phyloP scores from a whole-genome alignment of 495 filamentous ascomycete species.

The Pseudomonodictys pantanalensis region DNA sequence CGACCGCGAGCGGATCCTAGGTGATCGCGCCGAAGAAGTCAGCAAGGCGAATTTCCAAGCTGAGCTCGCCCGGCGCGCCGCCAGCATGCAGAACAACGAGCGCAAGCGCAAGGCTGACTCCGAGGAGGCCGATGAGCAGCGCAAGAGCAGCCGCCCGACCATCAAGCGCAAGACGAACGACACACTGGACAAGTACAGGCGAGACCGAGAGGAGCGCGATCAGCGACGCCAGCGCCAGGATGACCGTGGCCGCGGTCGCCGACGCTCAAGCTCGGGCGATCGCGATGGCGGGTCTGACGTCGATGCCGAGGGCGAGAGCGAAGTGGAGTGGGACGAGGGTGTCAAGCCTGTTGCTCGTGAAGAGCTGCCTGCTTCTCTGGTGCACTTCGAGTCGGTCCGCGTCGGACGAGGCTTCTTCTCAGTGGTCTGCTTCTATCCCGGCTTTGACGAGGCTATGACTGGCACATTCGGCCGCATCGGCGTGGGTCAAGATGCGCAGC shows the following conservation, averaged over 20 bases:
- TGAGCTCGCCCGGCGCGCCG: constrained; percentile 71
- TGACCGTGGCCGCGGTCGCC: constrained; percentile 47
- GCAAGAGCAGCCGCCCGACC: constrained; percentile 80
- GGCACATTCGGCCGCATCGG: constrained; percentile 79
- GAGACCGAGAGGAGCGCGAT: constrained; percentile 78
- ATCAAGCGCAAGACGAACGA: constrained; percentile 48
- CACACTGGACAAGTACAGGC: constrained; percentile 74
- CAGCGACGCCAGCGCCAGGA: constrained; percentile 70
- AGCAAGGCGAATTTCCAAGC: constrained; percentile 78
- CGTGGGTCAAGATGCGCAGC: constrained; percentile 66
- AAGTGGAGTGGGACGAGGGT: constrained; percentile 68
- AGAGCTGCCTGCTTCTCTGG: constrained; percentile 64
- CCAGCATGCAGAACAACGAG: constrained; percentile 56
- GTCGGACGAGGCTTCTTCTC: constrained; percentile 79
- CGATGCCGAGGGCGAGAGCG: constrained; percentile 74
- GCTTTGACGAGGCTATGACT: constrained; percentile 74
- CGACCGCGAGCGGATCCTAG: constrained; percentile 82
- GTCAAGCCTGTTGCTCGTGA: constrained; percentile 48
- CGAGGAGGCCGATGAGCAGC: constrained; percentile 70
- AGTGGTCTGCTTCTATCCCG: constrained; percentile 84
- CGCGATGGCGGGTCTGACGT: constrained; percentile 52
- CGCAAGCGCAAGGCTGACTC: constrained; percentile 73
- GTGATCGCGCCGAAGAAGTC: constrained; percentile 77
- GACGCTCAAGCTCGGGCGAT: constrained; percentile 32
- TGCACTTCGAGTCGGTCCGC: constrained; percentile 76